Base-by-base conservation (phyloP, 208 protist genomes). In the Balamuthia mandrillaris region DNA sequence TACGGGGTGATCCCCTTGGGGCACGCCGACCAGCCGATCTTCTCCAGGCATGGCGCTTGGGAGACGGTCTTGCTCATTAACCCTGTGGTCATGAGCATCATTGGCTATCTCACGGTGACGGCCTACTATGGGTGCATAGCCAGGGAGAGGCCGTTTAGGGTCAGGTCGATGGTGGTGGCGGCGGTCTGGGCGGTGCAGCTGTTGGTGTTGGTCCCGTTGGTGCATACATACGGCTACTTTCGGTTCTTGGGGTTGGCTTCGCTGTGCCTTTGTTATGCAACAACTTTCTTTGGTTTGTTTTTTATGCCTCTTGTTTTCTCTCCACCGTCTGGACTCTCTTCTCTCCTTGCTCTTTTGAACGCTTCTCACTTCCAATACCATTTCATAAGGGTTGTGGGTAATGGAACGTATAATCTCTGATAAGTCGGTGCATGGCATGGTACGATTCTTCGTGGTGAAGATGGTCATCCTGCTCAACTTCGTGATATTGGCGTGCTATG, bases 161-260 rank as follows among this genome's bases (percentile, higher is more conserved):
- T 83, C 21, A n/a, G n/a, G n/a, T n/a, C n/a, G n/a, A n/a, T n/a
- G n/a, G n/a, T n/a, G n/a, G n/a, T n/a, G n/a, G n/a, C n/a, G n/a
- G n/a, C n/a, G n/a, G n/a, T n/a, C n/a, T n/a, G n/a, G n/a, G n/a
- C n/a, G n/a, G n/a, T n/a, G n/a, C n/a, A n/a, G n/a, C n/a, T 39
- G 68, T 78, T 44, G 31, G 3, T 5, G 7, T 21, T 14, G 0
- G 24, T 2, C 51, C 24, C 52, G 6, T 29, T 12, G 10, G n/a
- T 33, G 0, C 54, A 29, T 31, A 31, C 52, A 60, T 29, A 9
- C 52, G 75, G 42, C 56, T 83, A 47, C 56, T 83, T 83, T 54
- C 61, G 75, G 37, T 83, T 83, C 75, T 68, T 83, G 52, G 75
- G 75, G 9, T 39, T 83, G 4, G 56, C 66, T 14, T 83, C 54